These are phyloP conservation scores for Pleurotus salmoneostramineus DNA, from an alignment of 768 basidiomycete species.

Conservation along the genomic window DNA sequence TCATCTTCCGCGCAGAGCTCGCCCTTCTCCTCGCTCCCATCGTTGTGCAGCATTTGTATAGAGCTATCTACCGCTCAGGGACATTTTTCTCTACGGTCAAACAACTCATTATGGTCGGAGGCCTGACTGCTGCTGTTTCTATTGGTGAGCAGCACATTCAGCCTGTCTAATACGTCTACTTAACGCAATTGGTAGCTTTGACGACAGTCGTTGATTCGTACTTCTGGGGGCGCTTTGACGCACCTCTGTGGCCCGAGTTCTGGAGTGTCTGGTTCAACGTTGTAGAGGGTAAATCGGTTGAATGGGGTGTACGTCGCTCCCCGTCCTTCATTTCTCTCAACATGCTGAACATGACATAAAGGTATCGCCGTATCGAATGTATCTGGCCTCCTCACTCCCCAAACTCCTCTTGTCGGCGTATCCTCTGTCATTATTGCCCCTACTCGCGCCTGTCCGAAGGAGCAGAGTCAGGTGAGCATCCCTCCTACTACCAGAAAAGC, in stretches of 20 bases:
- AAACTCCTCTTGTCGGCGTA: conserved; percentile 68
- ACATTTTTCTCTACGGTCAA: conserved; percentile 20
- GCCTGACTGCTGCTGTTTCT: conserved; percentile 44
- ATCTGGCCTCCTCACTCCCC: conserved; percentile 67
- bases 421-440: conserved; percentile 51
- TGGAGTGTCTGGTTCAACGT: conserved; percentile 82
- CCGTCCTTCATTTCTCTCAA: background rate
- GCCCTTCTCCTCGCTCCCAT: conserved; percentile 62
- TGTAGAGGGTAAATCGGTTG: conserved; percentile 74
- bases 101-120: conserved; percentile 37
- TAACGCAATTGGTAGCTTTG: conserved; percentile 34
- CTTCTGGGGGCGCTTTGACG: conserved; percentile 63
- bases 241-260: conserved; percentile 83
- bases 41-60: conserved; percentile 47
- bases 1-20: conserved; percentile 81
- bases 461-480: background rate
- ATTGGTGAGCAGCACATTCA: conserved; percentile 35
- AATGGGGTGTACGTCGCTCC: conserved; percentile 80
- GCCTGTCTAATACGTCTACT: background rate
- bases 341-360: conserved; percentile 20
- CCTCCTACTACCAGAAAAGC: background rate
- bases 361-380: conserved; percentile 69
- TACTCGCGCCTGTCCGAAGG: conserved; percentile 40
- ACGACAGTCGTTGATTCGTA: conserved; percentile 76
- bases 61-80: conserved; percentile 35